Percentiles rank a stretch among this genome's conserved stretches.
These are phyloP conservation scores for Chaetomidium leptoderma DNA, from an alignment of 495 filamentous ascomycete species.

Conservation along the genomic window DNA sequence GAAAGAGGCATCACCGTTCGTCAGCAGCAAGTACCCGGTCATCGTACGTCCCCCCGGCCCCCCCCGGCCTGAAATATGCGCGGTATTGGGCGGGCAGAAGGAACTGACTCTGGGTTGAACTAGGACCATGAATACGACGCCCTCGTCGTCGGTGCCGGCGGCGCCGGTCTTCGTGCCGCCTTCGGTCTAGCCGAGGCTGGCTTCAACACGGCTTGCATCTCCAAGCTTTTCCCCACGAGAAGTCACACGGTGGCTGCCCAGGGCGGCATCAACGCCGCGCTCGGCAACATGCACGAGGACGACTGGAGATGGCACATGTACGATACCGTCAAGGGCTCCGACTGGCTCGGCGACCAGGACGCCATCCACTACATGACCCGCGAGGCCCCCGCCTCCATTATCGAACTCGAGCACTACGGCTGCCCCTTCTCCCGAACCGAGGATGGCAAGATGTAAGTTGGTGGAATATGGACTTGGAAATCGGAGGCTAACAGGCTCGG, in stretches of 20 bases:
- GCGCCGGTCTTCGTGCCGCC: conserved; percentile 88
- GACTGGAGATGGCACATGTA: conserved; percentile 99
- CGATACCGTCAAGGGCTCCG: conserved; percentile 96
- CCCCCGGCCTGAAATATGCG: background rate
- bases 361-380: conserved; percentile 99
- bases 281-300: conserved; percentile 84
- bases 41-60: conserved; percentile 64
- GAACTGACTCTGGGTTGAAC: conserved; percentile 23
- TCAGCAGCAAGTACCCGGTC: conserved; percentile 83
- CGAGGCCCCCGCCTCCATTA: conserved; percentile 85
- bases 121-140: conserved; percentile 67
- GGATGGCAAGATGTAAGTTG: conserved; percentile 78
- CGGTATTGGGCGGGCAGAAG: conserved; percentile 7
- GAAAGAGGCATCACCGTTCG: conserved; percentile 80
- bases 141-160: conserved; percentile 90
- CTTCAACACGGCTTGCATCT: conserved; percentile 97
- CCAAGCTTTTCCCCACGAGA: conserved; percentile 94
- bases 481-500: conserved; percentile 14
- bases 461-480: background rate
- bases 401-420: conserved; percentile 95
- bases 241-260: conserved; percentile 94
- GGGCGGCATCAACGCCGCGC: conserved; percentile 91
- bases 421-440: conserved; percentile 97
- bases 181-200: conserved; percentile 96
- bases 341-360: conserved; percentile 98